Percentiles rank a stretch among this genome's conserved stretches.
Evolutionary conservation across 345 rosid species (phyloP).

Genomic region (Erodium maritimum): DNA sequence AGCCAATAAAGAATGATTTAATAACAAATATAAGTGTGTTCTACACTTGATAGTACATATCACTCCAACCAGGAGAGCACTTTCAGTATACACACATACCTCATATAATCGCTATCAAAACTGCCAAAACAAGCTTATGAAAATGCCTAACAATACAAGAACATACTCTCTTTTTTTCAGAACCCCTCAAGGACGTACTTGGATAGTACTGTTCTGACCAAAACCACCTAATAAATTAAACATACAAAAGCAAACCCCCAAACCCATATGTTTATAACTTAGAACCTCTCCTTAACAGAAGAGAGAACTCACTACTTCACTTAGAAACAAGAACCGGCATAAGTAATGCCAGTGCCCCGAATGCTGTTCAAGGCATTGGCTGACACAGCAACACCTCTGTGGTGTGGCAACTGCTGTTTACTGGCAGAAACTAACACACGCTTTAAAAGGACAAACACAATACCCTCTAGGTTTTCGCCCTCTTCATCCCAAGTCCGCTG

Average conservation of each 20-base stretch:
- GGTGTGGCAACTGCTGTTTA: slow-evolving; percentile 15
- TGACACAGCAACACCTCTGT: slow-evolving; percentile 13
- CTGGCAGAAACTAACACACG: slow-evolving; percentile 18
- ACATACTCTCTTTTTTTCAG: slow-evolving; percentile 1
- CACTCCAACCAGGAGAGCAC: slow-evolving; percentile 13
- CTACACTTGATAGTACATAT: slow-evolving; percentile 1
- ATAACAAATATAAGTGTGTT: slow-evolving; percentile 7
- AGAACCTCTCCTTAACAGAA: slow-evolving; percentile 3
- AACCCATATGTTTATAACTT: not conserved
- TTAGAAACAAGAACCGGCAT: no score
- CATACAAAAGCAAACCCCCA: slow-evolving; percentile 4
- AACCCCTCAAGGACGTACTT: slow-evolving; percentile 1
- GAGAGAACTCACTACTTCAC: no score
- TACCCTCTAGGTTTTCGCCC: slow-evolving; percentile 92
- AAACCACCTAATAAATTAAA: slow-evolving; percentile 1
- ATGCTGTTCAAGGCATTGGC: no score
- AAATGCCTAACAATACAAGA: slow-evolving; percentile 3
- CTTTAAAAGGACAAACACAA: slow-evolving; percentile 16
- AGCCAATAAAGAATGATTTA: not conserved
- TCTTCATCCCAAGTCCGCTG: slow-evolving; percentile 84
- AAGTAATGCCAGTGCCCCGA: no score
- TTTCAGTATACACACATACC: slow-evolving; percentile 12
- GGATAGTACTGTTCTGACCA: slow-evolving; percentile 3
- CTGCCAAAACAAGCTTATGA: slow-evolving; percentile 13
- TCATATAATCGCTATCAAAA: slow-evolving; percentile 12